phyloP scores from a whole-genome alignment of 2,329 filamentous ascomycete species.

The Metarhizium humberi region DNA sequence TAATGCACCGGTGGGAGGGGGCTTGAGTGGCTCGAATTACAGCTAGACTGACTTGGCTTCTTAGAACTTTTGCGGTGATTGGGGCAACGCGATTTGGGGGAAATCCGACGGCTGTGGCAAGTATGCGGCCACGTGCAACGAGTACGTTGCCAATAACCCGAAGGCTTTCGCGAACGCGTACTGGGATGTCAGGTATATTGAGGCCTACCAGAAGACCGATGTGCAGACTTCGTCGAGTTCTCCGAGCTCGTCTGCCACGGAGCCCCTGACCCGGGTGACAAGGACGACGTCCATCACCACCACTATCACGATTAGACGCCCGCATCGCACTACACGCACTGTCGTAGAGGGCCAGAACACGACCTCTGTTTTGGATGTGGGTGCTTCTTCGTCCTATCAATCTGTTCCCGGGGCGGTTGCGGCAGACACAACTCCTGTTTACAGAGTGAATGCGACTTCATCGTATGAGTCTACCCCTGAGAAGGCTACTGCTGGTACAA shows the following conservation, averaged over 20 bases:
- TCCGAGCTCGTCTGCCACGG: background rate
- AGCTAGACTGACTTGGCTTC: conserved; percentile 1
- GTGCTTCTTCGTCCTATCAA: too few relatives aligned
- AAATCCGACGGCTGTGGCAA: conserved; percentile 26
- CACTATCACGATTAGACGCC: conserved; percentile 14
- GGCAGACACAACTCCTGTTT: too few relatives aligned
- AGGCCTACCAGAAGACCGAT: conserved; percentile 28
- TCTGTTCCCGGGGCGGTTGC: too few relatives aligned
- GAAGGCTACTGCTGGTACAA: background rate
- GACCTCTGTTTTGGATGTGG: background rate
- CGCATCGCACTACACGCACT: too few relatives aligned
- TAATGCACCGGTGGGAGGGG: too few relatives aligned
- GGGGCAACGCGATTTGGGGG: conserved; percentile 46
- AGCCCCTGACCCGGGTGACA: conserved; percentile 6
- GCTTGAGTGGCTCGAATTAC: background rate
- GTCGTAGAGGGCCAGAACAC: conserved; percentile 7
- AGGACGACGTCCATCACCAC: conserved; percentile 18
- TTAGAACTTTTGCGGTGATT: conserved; percentile 67
- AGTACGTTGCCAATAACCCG: conserved; percentile 38
- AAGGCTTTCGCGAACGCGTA: conserved; percentile 30
- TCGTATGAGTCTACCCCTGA: background rate
- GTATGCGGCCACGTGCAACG: conserved; percentile 33
- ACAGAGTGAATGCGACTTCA: background rate
- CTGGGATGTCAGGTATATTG: conserved; percentile 48
- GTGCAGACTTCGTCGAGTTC: background rate